Evolutionary conservation across 1,284 basidiomycete genomes (phyloP).

Genomic region (Fomitopsis palustris): DNA sequence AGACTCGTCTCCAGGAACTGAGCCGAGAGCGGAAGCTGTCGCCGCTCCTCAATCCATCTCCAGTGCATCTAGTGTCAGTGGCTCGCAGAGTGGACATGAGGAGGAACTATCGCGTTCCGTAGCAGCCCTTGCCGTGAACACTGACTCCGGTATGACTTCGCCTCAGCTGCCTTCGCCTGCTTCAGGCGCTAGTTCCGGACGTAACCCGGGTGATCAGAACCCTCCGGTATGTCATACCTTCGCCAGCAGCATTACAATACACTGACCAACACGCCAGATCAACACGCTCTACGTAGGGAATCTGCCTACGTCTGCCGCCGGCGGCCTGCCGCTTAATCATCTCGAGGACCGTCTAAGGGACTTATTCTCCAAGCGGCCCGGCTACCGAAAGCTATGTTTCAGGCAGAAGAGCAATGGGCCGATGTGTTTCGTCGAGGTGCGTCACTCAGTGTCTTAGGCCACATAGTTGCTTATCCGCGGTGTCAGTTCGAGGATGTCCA

Average conservation of each 20-base stretch:
- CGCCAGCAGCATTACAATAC: neutral
- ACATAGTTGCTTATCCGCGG: conserved; percentile 12
- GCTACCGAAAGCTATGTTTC: conserved; percentile 91
- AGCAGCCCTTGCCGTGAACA: conserved; percentile 47
- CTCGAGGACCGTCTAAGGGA: conserved; percentile 84
- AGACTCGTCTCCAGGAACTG: conserved; percentile 28
- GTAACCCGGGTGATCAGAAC: conserved; percentile 83
- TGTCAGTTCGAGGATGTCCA: conserved; percentile 86
- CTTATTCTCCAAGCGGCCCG: conserved; percentile 75
- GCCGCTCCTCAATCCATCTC: conserved; percentile 29
- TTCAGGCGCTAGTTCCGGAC: conserved; percentile 38
- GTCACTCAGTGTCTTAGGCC: conserved; percentile 14
- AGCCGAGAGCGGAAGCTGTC: conserved; percentile 8
- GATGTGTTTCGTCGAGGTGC: conserved; percentile 95
- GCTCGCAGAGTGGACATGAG: conserved; percentile 36
- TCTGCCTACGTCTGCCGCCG: conserved; percentile 71
- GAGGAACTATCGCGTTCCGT: conserved; percentile 42
- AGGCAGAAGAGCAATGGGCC: conserved; percentile 94
- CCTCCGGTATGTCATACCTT: conserved; percentile 57
- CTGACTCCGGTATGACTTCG: conserved; percentile 42
- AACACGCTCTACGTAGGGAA: conserved; percentile 96
- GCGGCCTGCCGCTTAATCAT: conserved; percentile 68
- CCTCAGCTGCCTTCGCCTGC: conserved; percentile 44
- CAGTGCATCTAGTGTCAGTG: conserved; percentile 34
- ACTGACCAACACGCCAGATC: conserved; percentile 44